Evolutionary conservation across 1,284 basidiomycete species (phyloP), one percentile per base, ranked within the genome.

Genomic region (Inonotus obliquus): DNA sequence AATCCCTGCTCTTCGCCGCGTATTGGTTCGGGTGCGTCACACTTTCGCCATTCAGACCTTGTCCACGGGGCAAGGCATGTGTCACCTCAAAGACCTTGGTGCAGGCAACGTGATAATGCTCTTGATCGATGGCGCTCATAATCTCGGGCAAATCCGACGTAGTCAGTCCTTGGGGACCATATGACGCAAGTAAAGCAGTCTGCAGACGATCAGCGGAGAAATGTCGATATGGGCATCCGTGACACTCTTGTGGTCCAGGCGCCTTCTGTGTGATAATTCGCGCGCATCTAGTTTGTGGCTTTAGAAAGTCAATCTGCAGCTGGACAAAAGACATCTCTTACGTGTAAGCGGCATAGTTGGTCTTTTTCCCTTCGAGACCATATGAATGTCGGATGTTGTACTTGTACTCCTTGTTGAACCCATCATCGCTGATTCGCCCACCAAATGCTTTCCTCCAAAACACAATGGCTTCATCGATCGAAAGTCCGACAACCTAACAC

Each of bases 301-400:
- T 49, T 41, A 61, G 29, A 23, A 62, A n/a, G 45, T 51, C 58
- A 27, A 19, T 1, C 1, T 14, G 23, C 19, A 9, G 19, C 56
- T 25, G 27, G 23, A 1, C 44, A 4, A 47, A 41, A 49, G 5
- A 21, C 27, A 56, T 10, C 11, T 68, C 79, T 45, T 65, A 92
- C 93, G 84, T 95, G 76, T 91, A 94, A 0, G 97, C 95, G 3
- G 93, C 84, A 73, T 99, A 99, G 74, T 98, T 98, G 56, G 89
- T 90, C 45, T 96, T 85, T 71, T 90, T 91, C 7, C 97, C 97
- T 73, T 99, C 97, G 48, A 98, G 79, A 51, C 97, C 97, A 72
- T 91, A 99, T 9, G 87, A 89, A 75, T 99, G 97, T 44, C 96
- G 87, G 68, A 99, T 96, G 69, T 99, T 99, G 76, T 99, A 99